Conservation (phyloP, 768 basidiomycete species). For the Psilocybe subaeruginosa region DNA sequence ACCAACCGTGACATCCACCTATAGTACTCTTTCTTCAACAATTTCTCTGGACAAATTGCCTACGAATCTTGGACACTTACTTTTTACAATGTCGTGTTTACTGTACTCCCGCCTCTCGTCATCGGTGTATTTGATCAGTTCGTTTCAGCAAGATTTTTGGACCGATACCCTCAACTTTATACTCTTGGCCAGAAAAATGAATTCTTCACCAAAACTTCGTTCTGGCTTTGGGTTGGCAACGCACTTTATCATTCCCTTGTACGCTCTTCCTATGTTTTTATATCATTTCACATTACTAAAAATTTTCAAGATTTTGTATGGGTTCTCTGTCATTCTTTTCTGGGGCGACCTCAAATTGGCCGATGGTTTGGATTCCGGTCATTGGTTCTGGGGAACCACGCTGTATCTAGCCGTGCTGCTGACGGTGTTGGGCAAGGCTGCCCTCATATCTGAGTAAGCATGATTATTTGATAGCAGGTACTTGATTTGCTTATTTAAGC, state of each 20-base stretch:
- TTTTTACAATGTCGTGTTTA: constrained; percentile 95
- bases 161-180: constrained; percentile 97
- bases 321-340: constrained; percentile 87
- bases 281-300: constrained; percentile 3
- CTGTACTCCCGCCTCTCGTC: constrained; percentile 93
- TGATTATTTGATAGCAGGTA: neutral
- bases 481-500: neutral
- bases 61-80: constrained; percentile 99
- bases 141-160: constrained; percentile 94
- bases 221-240: constrained; percentile 92
- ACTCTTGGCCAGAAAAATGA: constrained; percentile 91
- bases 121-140: constrained; percentile 99
- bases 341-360: constrained; percentile 89
- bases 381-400: constrained; percentile 99
- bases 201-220: constrained; percentile 89
- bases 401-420: constrained; percentile 92
- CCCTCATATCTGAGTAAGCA: constrained; percentile 93
- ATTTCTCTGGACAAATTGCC: constrained; percentile 98
- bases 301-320: constrained; percentile 71
- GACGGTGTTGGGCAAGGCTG: constrained; percentile 97
- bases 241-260: constrained; percentile 91
- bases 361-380: constrained; percentile 83
- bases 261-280: constrained; percentile 30
- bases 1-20: neutral
- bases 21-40: constrained; percentile 99